A percentile compares a stretch with the other conserved stretches of the same genome.
Conservation (phyloP, 768 basidiomycete genomes). For the Tricholoma bakamatsutake region DNA sequence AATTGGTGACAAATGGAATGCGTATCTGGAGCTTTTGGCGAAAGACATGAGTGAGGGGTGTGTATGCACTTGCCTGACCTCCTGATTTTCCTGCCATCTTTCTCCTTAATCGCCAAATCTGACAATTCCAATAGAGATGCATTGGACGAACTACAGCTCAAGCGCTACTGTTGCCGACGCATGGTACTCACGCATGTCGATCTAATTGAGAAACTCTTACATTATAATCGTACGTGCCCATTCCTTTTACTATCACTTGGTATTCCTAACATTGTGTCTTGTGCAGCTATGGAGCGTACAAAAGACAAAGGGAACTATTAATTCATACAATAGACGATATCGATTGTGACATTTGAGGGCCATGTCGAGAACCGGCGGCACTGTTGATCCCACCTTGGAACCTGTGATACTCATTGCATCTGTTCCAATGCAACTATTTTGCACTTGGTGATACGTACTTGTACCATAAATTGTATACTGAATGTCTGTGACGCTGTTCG, state of each 20-base stretch:
- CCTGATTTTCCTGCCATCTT: no score
- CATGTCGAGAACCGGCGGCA: no score
- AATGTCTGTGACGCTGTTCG: not conserved
- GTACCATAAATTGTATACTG: no score
- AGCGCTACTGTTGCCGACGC: conserved; percentile 92
- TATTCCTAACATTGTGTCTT: not conserved
- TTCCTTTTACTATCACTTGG: not conserved
- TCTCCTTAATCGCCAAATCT: not conserved
- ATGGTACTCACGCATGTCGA: conserved; percentile 99
- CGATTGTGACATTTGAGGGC: no score
- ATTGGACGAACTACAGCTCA: conserved; percentile 82
- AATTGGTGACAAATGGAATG: conserved; percentile 93
- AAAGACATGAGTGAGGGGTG: conserved; percentile 87
- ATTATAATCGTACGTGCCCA: conserved; percentile 80
- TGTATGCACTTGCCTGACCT: conserved; percentile 20
- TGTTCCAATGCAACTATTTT: no score
- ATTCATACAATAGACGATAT: not conserved
- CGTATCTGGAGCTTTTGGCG: conserved; percentile 76
- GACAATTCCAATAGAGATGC: conserved; percentile 57
- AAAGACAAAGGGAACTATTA: conserved; percentile 34
- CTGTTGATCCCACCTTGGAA: no score
- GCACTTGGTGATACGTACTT: no score
- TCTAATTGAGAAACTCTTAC: conserved; percentile 92
- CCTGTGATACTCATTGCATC: no score
- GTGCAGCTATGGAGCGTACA: conserved; percentile 42